phyloP scores from a whole-genome alignment of 2,329 filamentous ascomycete species.

The Didymella lethalis region DNA sequence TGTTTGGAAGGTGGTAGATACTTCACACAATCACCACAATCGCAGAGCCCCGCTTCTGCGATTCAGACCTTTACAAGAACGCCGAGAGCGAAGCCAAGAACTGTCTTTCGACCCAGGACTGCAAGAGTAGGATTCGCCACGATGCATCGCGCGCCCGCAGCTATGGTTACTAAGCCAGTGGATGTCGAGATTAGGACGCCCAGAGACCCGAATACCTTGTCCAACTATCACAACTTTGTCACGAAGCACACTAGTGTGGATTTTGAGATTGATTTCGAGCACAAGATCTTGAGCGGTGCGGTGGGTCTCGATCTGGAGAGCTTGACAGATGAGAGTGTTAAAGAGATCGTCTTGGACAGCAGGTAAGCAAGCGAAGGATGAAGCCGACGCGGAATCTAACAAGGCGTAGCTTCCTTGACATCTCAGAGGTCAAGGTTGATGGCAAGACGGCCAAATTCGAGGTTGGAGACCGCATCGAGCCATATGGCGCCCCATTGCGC shows the following conservation, averaged over 20 bases:
- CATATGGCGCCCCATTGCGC: slow-evolving; percentile 76
- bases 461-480: slow-evolving; percentile 72
- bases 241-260: slow-evolving; percentile 84
- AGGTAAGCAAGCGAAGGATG: slow-evolving; percentile 51
- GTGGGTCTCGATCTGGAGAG: slow-evolving; percentile 80
- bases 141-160: slow-evolving; percentile 38
- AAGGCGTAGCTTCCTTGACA: slow-evolving; percentile 68
- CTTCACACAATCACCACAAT: slow-evolving; percentile 18
- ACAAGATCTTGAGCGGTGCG: slow-evolving; percentile 77
- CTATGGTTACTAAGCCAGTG: slow-evolving; percentile 51
- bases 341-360: slow-evolving; percentile 87
- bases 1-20: slow-evolving; percentile 23
- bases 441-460: slow-evolving; percentile 72
- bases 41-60: slow-evolving; percentile 11
- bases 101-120: slow-evolving; percentile 1
- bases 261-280: slow-evolving; percentile 83
- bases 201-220: slow-evolving; percentile 87
- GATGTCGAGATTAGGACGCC: slow-evolving; percentile 53
- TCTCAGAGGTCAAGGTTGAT: slow-evolving; percentile 75
- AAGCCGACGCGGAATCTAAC: not conserved
- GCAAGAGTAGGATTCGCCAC: slow-evolving; percentile 18
- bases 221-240: slow-evolving; percentile 89
- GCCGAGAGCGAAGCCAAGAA: slow-evolving; percentile 19
- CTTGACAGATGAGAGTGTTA: slow-evolving; percentile 74
- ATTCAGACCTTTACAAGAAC: slow-evolving; percentile 12